Base-by-base conservation (phyloP, 805 yeast genomes). In the Blastobotrys americana region DNA sequence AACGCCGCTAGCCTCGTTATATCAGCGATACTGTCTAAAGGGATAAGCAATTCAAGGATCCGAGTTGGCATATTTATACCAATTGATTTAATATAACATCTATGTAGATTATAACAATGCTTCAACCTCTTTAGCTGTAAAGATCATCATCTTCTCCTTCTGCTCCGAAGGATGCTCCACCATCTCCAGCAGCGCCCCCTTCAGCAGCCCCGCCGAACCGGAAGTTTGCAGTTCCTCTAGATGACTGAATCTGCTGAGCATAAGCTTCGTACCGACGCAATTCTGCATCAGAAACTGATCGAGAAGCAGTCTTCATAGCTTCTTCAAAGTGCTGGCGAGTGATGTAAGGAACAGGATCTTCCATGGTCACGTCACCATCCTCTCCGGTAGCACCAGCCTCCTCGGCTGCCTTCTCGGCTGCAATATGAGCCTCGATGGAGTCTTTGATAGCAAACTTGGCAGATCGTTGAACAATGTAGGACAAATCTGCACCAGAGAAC, bases 361-460 rank as follows among this genome's bases (percentile, higher is more conserved):
- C 85, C 66, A 78, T 86, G 49, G 76, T 86, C 47, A 74, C 82
- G 38, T 68, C 78, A 27, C 59, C 72, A 31, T 55, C 69, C 37
- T 67, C 78, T 21, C 55, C 68, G 19, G 50, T 63, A 64, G 53
- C 64, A 47, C 68, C 80, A 15, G 66, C 70, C 50, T 70, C 74
- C 49, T 66, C 71, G 33, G 59, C 65, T 20, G 58, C 68, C 58
- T 55, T 59, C 50, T 63, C 67, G 25, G 65, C 60, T 22, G 57
- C 56, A 39, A 64, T 73, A 34, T 77, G 74, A 22, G 97, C 97
- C 67, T 88, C 97, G 63, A 93, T 93, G 49, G 95, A 83, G 60
- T 93, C 98, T 70, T 94, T 93, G 63, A 93, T 93, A 52, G 99
- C 99, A 67, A 84, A 90, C 72, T 93, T 93, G 55, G 98, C 99